Evolutionary conservation across 345 rosid species (phyloP), one percentile per base, ranked within the genome.

Genomic region (Dipteronia sinensis): DNA sequence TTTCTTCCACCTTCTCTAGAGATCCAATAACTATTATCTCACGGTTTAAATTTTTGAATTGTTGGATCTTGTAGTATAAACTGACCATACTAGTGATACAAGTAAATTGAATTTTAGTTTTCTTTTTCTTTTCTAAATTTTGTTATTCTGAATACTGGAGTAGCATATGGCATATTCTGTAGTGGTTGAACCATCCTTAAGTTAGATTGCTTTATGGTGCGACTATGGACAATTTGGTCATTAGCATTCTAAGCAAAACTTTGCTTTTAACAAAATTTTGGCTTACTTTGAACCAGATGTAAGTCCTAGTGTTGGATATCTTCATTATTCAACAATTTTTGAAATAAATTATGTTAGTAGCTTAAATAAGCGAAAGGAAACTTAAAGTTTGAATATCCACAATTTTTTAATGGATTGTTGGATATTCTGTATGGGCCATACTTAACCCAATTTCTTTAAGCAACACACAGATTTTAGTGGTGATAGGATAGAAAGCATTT

Each of bases 21-120:
- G 61, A 47, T 7, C 12, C 53, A 69, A 10, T 6, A 44, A 17
- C 27, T 10, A 11, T 4, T 42, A 13, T 69, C 51, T 20, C 20
- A 4, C 49, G 65, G 20, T 77, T 72, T 64, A 55, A 70, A 44
- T 76, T 66, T 59, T 59, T 49, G 46, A 65, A 19, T 46, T 23
- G 13, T 62, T 17, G 6, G 42, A 23, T 64, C 69, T 27, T 29
- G 17, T 46, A 46, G 19, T 64, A 10, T 64, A 58, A 42, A 8
- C 29, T 74, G 63, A 42, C 62, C 6, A 2, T 46, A 64, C 29
- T 46, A 74, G 29, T 73, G 9, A n/a, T 17, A 3, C 7, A 53
- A 19, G 61, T 44, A 49, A 38, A 69, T 4, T 5, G 58, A 44
- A 22, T 25, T 49, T 47, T 11, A 13, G 10, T 2, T 22, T 22